Evolutionary conservation across 2,329 filamentous ascomycete species (phyloP).

Genomic region (Thielaviopsis euricoi): DNA sequence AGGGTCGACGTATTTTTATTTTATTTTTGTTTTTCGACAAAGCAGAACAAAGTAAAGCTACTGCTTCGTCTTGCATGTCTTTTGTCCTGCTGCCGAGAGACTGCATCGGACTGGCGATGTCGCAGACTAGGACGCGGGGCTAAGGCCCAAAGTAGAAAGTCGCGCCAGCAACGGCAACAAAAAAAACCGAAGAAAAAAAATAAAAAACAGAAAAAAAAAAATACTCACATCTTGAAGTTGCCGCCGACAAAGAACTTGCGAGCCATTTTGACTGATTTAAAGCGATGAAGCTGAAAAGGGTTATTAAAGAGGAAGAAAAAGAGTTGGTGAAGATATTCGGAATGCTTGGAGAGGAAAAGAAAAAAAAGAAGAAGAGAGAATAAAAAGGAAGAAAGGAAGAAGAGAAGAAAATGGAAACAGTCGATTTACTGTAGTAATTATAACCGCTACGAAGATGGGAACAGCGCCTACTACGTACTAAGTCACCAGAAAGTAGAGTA

Average conservation of each 20-base stretch:
- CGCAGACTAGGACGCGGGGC: not conserved
- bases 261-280: conserved; percentile 50
- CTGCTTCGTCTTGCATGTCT: not conserved
- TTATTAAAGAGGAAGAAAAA: conserved; percentile 1
- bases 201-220: conserved; percentile 12
- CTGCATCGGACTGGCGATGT: not conserved
- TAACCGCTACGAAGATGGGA: not conserved
- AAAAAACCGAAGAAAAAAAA: conserved; percentile 12
- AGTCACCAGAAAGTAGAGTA: no score
- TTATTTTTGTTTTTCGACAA: no score
- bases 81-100: not conserved
- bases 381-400: not conserved
- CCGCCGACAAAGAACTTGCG: conserved; percentile 95
- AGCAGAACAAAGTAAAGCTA: no score
- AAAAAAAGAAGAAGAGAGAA: not conserved
- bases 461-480: not conserved
- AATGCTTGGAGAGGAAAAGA: not conserved
- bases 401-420: not conserved
- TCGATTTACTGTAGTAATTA: not conserved
- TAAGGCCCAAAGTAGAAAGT: not conserved
- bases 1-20: not conserved
- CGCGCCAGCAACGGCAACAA: not conserved
- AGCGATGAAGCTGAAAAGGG: conserved; percentile 13
- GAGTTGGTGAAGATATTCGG: not conserved
- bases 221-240: conserved; percentile 94